These are phyloP conservation scores for Cymbopogon citratus DNA, from an alignment of 176 grass and related monocot species.

Conservation along the genomic window DNA sequence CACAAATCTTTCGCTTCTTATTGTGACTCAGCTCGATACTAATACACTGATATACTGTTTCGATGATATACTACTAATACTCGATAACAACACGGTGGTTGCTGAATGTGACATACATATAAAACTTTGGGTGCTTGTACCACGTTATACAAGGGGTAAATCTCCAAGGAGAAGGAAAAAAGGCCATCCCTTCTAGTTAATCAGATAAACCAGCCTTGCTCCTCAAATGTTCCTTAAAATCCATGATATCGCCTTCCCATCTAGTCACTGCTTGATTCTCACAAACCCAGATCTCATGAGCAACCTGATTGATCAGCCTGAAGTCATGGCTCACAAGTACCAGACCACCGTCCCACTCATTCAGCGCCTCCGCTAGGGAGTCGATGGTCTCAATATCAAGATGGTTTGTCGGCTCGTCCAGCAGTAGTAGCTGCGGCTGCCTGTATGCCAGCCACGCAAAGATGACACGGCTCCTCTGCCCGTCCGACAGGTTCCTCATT, in stretches of 20 bases:
- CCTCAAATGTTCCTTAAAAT: conserved; percentile 81
- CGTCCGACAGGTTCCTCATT: conserved; percentile 89
- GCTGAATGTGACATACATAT: neutral
- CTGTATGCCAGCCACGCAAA: conserved; percentile 94
- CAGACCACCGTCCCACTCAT: conserved; percentile 88
- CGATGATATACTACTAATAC: neutral
- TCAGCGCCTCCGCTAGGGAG: conserved; percentile 82
- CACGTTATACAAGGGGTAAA: neutral
- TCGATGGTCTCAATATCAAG: conserved; percentile 95
- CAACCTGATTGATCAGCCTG: conserved; percentile 96
- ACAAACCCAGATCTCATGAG: conserved; percentile 96
- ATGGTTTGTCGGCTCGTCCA: conserved; percentile 91
- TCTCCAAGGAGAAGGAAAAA: neutral
- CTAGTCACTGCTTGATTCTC: conserved; percentile 81
- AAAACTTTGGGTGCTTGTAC: neutral
- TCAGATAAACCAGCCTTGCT: conserved; percentile 60
- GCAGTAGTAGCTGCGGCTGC: conserved; percentile 71
- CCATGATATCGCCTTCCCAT: conserved; percentile 96
- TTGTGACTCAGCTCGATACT: too few relatives aligned
- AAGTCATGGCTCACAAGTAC: conserved; percentile 97
- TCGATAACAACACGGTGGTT: neutral
- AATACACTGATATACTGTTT: neutral
- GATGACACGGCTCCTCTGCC: conserved; percentile 77
- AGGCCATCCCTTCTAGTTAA: conserved; percentile 20
- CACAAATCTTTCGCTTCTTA: neutral